phyloP scores from a whole-genome alignment of 2,329 filamentous ascomycete genomes.

The Xylariaceae sp. region DNA sequence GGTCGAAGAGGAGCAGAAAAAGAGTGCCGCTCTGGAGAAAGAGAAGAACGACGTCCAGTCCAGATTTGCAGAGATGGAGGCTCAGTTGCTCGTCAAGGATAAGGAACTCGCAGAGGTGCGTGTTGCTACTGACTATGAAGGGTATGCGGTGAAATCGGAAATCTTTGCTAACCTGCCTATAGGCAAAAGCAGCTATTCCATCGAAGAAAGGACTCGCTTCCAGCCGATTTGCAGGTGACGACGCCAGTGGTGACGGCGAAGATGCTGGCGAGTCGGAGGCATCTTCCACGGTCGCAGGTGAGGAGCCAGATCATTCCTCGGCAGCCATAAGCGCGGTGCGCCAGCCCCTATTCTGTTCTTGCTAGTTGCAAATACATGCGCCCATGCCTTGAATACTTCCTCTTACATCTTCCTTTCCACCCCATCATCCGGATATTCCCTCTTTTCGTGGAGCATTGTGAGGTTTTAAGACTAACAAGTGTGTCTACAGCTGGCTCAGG shows the following conservation, averaged over 20 bases:
- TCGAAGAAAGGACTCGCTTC: constrained; percentile 48
- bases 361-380: constrained; percentile 24
- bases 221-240: constrained; percentile 49
- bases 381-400: constrained; percentile 9
- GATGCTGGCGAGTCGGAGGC: constrained; percentile 29
- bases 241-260: constrained; percentile 32
- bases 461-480: constrained; percentile 20
- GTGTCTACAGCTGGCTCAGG: constrained; percentile 40
- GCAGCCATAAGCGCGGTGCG: constrained; percentile 65
- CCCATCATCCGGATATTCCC: too few species aligned
- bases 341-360: constrained; percentile 39
- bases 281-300: constrained; percentile 48
- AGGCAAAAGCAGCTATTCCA: constrained; percentile 44
- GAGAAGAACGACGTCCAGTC: constrained; percentile 29
- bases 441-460: neutral
- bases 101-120: constrained; percentile 58
- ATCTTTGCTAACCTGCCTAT: constrained; percentile 6
- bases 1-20: constrained; percentile 54
- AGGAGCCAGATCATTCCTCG: constrained; percentile 60
- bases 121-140: neutral
- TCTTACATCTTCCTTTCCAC: too few species aligned
- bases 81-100: constrained; percentile 52
- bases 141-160: neutral
- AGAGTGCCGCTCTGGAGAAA: constrained; percentile 28
- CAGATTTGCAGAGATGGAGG: constrained; percentile 34